Conservation (phyloP, 805 yeast species). For the Metschnikowia drakensbergensis region DNA sequence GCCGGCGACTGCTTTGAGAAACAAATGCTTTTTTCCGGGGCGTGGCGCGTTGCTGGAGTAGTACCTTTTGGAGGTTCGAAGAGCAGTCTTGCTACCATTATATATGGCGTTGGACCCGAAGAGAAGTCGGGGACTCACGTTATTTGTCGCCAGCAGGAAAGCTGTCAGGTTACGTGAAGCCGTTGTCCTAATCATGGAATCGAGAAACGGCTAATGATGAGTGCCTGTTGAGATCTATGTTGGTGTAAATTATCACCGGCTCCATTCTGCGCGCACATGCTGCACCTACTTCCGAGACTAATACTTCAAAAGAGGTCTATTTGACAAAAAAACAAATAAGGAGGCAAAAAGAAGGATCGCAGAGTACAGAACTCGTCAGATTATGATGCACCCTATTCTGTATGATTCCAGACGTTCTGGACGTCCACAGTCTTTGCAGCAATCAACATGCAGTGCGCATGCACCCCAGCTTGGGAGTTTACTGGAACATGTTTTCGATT, state of each 20-base stretch:
- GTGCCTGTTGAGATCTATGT: neutral
- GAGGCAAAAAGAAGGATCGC: no score
- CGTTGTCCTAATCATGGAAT: neutral
- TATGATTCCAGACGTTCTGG: neutral
- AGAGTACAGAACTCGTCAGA: no score
- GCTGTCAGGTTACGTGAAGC: neutral
- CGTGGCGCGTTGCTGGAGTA: neutral
- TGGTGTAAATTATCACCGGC: neutral
- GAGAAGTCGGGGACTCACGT: neutral
- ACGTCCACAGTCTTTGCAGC: neutral
- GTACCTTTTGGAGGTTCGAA: neutral
- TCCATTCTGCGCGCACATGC: slow-evolving; percentile 2
- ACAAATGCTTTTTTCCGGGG: neutral
- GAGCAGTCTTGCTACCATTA: neutral
- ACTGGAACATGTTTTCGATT: slow-evolving; percentile 25
- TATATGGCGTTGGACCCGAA: neutral
- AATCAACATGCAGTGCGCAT: slow-evolving; percentile 1
- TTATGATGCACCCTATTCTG: no score
- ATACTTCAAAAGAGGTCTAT: neutral
- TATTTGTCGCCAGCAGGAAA: neutral
- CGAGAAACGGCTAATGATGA: no score
- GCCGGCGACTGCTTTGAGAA: neutral
- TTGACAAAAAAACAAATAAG: no score
- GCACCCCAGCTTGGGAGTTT: neutral
- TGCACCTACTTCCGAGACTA: neutral